phyloP scores from a whole-genome alignment of 2,329 filamentous ascomycete species.

The Trichoderma sp. region DNA sequence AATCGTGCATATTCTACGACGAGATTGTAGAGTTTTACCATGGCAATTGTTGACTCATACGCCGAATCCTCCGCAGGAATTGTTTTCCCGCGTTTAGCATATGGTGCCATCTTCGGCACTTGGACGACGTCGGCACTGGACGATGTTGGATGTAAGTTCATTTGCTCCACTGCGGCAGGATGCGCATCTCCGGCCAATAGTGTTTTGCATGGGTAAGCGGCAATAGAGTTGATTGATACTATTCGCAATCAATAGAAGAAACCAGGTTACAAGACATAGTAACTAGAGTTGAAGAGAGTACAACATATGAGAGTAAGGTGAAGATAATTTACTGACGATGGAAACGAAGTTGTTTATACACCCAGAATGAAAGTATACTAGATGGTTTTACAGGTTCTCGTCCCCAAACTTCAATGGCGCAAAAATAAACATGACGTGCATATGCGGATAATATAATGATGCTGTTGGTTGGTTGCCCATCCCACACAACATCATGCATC shows the following conservation, averaged over 20 bases:
- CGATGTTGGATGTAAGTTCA: not conserved
- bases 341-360: not conserved
- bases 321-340: not conserved
- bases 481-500: not conserved
- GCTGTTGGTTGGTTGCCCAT: not conserved
- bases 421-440: not conserved
- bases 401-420: too few relatives aligned
- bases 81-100: not conserved
- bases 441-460: not conserved
- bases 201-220: not conserved
- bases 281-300: not conserved
- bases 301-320: not conserved
- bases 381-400: too few relatives aligned
- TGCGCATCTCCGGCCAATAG: not conserved
- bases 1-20: not conserved
- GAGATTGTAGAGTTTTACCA: not conserved
- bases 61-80: not conserved
- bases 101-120: not conserved
- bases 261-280: not conserved
- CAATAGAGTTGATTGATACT: not conserved
- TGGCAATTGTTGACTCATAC: not conserved
- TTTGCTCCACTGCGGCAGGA: not conserved
- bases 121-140: not conserved
- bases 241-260: not conserved
- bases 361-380: too few relatives aligned